Evolutionary conservation across 495 filamentous ascomycete species (phyloP).

Genomic region (Hyaloscypha finlandica): DNA sequence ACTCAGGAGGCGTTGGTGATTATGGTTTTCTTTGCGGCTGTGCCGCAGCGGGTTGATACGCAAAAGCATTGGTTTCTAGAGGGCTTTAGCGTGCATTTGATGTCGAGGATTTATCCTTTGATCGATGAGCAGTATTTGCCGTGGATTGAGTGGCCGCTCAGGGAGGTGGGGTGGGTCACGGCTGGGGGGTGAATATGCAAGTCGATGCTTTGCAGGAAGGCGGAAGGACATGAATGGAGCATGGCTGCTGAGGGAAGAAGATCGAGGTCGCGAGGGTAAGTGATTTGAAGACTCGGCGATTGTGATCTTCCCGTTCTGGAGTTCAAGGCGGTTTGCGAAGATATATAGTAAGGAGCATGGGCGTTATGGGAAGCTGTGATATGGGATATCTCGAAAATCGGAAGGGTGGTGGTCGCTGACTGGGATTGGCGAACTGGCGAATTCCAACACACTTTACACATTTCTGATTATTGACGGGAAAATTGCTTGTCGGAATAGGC

Average conservation of each 20-base stretch:
- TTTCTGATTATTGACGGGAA: too few relatives aligned
- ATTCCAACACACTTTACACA: too few relatives aligned
- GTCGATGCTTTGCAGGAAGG: not conserved
- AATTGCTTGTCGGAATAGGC: too few relatives aligned
- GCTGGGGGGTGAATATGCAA: not conserved
- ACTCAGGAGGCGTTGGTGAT: conserved; percentile 42
- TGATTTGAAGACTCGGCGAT: too few relatives aligned
- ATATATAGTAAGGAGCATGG: too few relatives aligned
- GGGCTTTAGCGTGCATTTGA: conserved; percentile 40
- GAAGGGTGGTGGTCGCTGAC: too few relatives aligned
- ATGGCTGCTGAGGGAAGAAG: not conserved
- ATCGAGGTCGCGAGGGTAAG: too few relatives aligned
- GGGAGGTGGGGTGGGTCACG: conserved; percentile 41
- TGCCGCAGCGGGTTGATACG: conserved; percentile 35
- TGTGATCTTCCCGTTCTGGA: too few relatives aligned
- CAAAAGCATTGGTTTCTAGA: conserved; percentile 42
- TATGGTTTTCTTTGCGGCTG: conserved; percentile 42
- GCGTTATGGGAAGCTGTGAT: too few relatives aligned
- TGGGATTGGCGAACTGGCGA: too few relatives aligned
- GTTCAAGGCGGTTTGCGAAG: too few relatives aligned
- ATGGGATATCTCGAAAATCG: too few relatives aligned
- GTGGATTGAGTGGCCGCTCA: conserved; percentile 45
- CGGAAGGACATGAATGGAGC: not conserved
- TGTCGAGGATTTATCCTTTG: conserved; percentile 39
- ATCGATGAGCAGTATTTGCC: conserved; percentile 38